A percentile compares a stretch with the other conserved stretches of the same genome.
phyloP scores from a whole-genome alignment of 2,329 filamentous ascomycete species.

The Neofusicoccum umdonicola region DNA sequence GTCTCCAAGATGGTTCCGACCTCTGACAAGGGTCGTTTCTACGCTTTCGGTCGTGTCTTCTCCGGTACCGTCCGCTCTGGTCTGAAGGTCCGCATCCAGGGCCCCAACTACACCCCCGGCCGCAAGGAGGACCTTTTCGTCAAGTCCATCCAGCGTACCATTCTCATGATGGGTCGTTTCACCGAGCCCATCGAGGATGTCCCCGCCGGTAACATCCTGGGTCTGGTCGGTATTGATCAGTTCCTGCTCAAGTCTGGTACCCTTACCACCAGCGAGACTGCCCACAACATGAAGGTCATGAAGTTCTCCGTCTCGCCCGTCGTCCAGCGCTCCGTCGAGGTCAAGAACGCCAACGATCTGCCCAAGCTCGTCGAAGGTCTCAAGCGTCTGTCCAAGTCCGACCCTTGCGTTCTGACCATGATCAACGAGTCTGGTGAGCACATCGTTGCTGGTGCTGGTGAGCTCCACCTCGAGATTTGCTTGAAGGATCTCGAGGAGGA shows the following conservation, averaged over 20 bases:
- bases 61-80: slow-evolving; percentile 95
- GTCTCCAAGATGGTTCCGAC: slow-evolving; percentile 99
- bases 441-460: slow-evolving; percentile 97
- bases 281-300: slow-evolving; percentile 99
- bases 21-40: slow-evolving; percentile 99
- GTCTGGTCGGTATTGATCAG: slow-evolving; percentile 98
- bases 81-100: slow-evolving; percentile 99
- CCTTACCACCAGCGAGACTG: slow-evolving; percentile 92
- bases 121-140: slow-evolving; percentile 99
- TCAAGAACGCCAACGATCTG: slow-evolving; percentile 99
- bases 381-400: slow-evolving; percentile 99
- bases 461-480: slow-evolving; percentile 99
- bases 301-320: slow-evolving; percentile 99
- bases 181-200: slow-evolving; percentile 99
- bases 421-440: slow-evolving; percentile 96
- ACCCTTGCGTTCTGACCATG: slow-evolving; percentile 91
- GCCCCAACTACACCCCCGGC: slow-evolving; percentile 95
- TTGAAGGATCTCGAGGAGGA: slow-evolving; percentile 99
- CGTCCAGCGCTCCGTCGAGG: slow-evolving; percentile 96
- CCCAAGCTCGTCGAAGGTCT: slow-evolving; percentile 99
- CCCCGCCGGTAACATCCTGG: slow-evolving; percentile 98
- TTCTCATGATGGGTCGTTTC: slow-evolving; percentile 99
- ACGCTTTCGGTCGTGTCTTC: slow-evolving; percentile 99
- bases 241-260: slow-evolving; percentile 99
- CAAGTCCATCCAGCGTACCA: slow-evolving; percentile 99